These are phyloP conservation scores for Paraphoma sp. DNA, from an alignment of 2,329 filamentous ascomycete species.

Conservation along the genomic window DNA sequence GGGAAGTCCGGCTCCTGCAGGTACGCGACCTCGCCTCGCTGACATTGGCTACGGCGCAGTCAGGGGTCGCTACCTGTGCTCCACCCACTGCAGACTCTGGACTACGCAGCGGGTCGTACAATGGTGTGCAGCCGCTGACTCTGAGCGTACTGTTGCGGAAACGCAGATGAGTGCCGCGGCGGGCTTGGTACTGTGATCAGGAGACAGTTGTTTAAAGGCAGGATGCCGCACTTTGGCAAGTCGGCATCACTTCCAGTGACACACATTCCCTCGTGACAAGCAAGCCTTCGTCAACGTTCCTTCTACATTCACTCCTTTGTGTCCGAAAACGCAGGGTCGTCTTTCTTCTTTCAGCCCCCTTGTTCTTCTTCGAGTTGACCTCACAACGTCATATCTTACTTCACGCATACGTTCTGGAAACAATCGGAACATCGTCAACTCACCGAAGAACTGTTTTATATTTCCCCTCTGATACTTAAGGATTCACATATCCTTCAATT, in stretches of 20 bases:
- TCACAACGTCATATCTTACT: conserved; percentile 6
- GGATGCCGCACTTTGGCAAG: conserved; percentile 23
- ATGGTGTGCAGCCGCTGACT: conserved; percentile 28
- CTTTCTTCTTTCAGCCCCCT: conserved; percentile 32
- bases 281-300: conserved; percentile 41
- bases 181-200: conserved; percentile 16
- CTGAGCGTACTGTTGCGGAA: conserved; percentile 23
- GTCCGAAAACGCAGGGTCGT: conserved; percentile 39
- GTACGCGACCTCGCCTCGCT: conserved; percentile 15
- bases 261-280: conserved; percentile 36
- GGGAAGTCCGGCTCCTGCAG: conserved; percentile 12
- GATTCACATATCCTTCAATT: conserved; percentile 8
- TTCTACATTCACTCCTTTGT: conserved; percentile 38
- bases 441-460: conserved; percentile 10
- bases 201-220: conserved; percentile 26
- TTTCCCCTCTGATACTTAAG: conserved; percentile 16
- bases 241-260: conserved; percentile 31
- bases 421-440: conserved; percentile 22
- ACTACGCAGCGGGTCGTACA: conserved; percentile 29
- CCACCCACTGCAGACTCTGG: conserved; percentile 4
- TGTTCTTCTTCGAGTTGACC: conserved; percentile 17
- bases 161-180: conserved; percentile 17
- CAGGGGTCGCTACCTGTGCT: conserved; percentile 23
- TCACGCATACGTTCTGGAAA: neutral
- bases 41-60: conserved; percentile 31